Conservation (phyloP, 176 grass and related monocot genomes). For the Oropetium thomaeum region DNA sequence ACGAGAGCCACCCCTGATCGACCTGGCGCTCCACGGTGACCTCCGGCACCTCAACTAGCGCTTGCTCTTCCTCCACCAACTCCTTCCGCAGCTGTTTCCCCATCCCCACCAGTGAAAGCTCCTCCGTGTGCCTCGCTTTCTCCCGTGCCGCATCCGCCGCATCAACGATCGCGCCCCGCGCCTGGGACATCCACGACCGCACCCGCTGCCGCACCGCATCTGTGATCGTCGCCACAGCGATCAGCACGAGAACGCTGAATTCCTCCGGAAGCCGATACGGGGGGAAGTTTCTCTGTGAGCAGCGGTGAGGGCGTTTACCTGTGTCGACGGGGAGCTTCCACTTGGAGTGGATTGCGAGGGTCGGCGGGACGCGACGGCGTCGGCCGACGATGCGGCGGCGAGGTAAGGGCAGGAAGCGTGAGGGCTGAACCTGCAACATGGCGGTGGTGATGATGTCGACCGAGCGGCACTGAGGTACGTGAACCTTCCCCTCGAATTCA, state of each 20-base stretch:
- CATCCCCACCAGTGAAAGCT: conserved; percentile 34
- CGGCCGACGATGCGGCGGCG: conserved; percentile 28
- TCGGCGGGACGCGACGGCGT: conserved; percentile 17
- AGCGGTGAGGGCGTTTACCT: conserved; percentile 23
- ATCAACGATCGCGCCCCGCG: conserved; percentile 44
- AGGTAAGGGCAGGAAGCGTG: conserved; percentile 37
- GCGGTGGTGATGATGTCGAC: background rate
- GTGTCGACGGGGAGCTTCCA: conserved; percentile 59
- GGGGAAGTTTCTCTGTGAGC: background rate
- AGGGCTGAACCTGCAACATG: conserved; percentile 47
- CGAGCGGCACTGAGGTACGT: background rate
- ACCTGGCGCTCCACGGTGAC: conserved; percentile 66
- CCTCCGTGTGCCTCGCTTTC: conserved; percentile 43
- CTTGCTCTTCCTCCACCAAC: conserved; percentile 51
- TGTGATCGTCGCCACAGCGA: conserved; percentile 6
- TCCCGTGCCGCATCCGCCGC: conserved; percentile 42
- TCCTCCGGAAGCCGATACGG: background rate
- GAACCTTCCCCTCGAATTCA: conserved; percentile 27
- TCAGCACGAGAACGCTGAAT: background rate
- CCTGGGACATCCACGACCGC: conserved; percentile 57
- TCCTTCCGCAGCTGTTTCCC: conserved; percentile 38
- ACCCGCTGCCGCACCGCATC: conserved; percentile 61
- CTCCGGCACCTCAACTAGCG: conserved; percentile 51
- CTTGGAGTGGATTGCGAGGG: conserved; percentile 39
- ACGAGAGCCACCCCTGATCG: conserved; percentile 53